Base-by-base conservation (phyloP, 768 basidiomycete genomes). In the Lactifluus rugatus region DNA sequence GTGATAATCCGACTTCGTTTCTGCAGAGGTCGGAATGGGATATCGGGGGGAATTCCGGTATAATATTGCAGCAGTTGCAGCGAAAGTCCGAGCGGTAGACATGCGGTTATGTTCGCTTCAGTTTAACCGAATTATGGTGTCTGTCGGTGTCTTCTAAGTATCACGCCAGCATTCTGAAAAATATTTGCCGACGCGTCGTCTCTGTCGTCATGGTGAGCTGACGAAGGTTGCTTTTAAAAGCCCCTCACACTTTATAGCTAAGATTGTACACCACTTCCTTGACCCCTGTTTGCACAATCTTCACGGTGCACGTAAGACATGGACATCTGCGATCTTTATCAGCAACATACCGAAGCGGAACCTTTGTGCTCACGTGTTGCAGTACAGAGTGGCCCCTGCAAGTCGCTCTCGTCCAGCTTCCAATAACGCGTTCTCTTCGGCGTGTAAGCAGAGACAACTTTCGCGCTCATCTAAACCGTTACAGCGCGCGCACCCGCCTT, bases 201-300 rank as follows among this genome's bases (percentile, higher is more conserved):
- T 44, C 89, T 91, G 65, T n/a, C 14, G 61, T 53, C 4, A 52
- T 44, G 37, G 39, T 54, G 2, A 61, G 52, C 23, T 16, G 26
- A 6, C 19, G 48, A 16, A 21, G 0, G 28, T 41, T 25, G 34
- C 36, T 41, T 9, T 37, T 14, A 54, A 41, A 41, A 47, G 13
- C 45, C 48, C 16, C 88, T 65, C 64, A 91, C 96, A 98, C 91
- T 76, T 92, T 93, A 72, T 99, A 99, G 52, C 84, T 84, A 54
- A 97, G 73, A 69, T 93, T 95, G 69, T 98, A 99, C 5, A 98
- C 89, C 3, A 99, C 95, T 57, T 84, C 85, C 59, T 81, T 84
- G 19, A 98, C 87, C 0, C 94, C 95, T 21, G 85, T 87, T 68
- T 99, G 95, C 26, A 97, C 93, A 64, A 98, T 97, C 70, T 98